phyloP scores from a whole-genome alignment of 345 rosid species.

The Nasturtium officinale region DNA sequence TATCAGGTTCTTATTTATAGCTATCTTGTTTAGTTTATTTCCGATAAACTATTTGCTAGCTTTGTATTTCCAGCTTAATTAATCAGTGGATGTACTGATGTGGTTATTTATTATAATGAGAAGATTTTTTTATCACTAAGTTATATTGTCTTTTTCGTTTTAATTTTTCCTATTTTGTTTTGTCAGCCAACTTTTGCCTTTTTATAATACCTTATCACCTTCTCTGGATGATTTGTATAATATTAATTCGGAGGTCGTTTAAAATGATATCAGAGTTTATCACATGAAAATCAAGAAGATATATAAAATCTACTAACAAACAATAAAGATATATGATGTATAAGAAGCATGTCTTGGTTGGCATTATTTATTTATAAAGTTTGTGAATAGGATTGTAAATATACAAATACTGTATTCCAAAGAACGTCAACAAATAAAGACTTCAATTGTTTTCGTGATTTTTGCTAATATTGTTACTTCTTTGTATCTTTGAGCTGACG shows the following conservation, averaged over 20 bases:
- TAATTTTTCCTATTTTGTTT: background rate
- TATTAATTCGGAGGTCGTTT: background rate
- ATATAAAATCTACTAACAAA: background rate
- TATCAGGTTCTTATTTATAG: conserved; percentile 27
- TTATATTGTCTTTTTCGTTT: background rate
- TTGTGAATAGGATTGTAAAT: background rate
- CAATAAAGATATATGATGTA: background rate
- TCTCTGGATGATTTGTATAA: background rate
- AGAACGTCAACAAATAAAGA: background rate
- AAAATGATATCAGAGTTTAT: background rate
- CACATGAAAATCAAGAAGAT: background rate
- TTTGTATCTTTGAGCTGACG: background rate
- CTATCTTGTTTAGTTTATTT: conserved; percentile 1
- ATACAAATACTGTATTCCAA: background rate
- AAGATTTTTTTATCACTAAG: background rate
- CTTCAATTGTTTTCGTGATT: background rate
- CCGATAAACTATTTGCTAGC: conserved; percentile 12
- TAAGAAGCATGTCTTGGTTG: background rate
- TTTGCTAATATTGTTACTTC: background rate
- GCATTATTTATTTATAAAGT: background rate
- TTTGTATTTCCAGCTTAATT: conserved; percentile 40
- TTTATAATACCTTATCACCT: background rate
- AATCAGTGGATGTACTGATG: conserved; percentile 40
- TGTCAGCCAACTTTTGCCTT: background rate
- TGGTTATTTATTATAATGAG: conserved; percentile 23